Conservation (phyloP, 768 basidiomycete species). For the Trametes sanguinea region DNA sequence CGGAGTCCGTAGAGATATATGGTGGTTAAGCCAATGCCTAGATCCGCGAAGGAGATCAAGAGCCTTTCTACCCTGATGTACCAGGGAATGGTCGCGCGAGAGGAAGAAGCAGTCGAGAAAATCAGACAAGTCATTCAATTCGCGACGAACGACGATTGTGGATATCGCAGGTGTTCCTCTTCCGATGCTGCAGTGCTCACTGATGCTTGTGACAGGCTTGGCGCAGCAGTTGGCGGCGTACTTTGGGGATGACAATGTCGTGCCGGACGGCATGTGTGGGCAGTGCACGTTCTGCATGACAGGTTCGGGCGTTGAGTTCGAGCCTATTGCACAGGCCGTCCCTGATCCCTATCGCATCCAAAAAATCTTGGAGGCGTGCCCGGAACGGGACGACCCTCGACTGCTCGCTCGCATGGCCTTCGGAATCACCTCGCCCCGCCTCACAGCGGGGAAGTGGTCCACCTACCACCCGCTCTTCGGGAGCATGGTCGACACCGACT, state of each 20-base stretch:
- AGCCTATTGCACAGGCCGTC: slow-evolving; percentile 21
- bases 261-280: slow-evolving; percentile 43
- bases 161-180: slow-evolving; percentile 3
- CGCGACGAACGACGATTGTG: slow-evolving; percentile 42
- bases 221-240: slow-evolving; percentile 44
- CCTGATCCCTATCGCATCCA: slow-evolving; percentile 36
- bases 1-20: slow-evolving; percentile 36
- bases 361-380: slow-evolving; percentile 44
- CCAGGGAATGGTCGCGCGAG: slow-evolving; percentile 41
- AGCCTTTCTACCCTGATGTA: slow-evolving; percentile 37
- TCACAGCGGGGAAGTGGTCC: slow-evolving; percentile 45
- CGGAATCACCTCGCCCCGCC: slow-evolving; percentile 48
- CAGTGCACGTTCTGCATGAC: slow-evolving; percentile 46
- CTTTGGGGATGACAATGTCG: slow-evolving; percentile 46
- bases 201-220: slow-evolving; percentile 36
- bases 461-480: slow-evolving; percentile 46
- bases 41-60: slow-evolving; percentile 34
- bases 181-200: neutral
- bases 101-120: slow-evolving; percentile 44
- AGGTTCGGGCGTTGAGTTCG: slow-evolving; percentile 38
- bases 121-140: slow-evolving; percentile 42
- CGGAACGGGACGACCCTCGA: slow-evolving; percentile 49
- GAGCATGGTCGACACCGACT: slow-evolving; percentile 43
- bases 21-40: slow-evolving; percentile 40
- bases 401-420: slow-evolving; percentile 54